Percentiles rank a stretch among this genome's conserved stretches.
phyloP scores from a whole-genome alignment of 352 stramenopile species.

The Thraustochytrium striatum region DNA sequence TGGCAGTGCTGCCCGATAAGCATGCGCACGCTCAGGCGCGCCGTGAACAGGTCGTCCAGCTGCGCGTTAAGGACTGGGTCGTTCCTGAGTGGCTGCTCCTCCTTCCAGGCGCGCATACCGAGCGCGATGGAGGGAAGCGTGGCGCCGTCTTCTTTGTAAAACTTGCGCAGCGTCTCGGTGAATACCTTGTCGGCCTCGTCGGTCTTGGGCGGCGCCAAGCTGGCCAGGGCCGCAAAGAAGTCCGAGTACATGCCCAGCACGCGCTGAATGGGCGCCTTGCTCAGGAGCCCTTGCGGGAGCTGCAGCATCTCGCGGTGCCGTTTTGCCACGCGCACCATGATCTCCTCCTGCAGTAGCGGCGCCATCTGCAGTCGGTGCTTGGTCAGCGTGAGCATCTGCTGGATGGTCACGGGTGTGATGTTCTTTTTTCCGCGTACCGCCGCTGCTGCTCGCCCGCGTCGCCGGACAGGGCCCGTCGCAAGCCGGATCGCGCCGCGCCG shows the following conservation, averaged over 20 bases:
- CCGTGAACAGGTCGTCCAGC: slow-evolving; percentile 98
- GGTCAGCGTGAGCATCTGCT: slow-evolving; percentile 39
- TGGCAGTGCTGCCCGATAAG: slow-evolving; percentile 79
- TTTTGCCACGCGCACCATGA: slow-evolving; percentile 95
- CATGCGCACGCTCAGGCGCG: slow-evolving; percentile 97
- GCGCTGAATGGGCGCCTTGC: slow-evolving; percentile 63
- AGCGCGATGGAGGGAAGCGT: slow-evolving; percentile 98
- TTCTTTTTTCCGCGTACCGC: no score
- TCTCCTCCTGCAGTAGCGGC: slow-evolving; percentile 92
- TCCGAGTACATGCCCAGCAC: slow-evolving; percentile 80
- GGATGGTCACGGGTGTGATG: slow-evolving; percentile 43
- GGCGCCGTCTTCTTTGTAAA: slow-evolving; percentile 90
- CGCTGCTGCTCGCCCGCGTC: no score
- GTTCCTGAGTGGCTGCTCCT: slow-evolving; percentile 68
- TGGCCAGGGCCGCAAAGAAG: slow-evolving; percentile 89
- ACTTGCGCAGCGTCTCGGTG: slow-evolving; percentile 84
- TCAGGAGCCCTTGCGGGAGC: slow-evolving; percentile 82
- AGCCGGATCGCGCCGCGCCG: no score
- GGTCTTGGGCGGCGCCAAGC: slow-evolving; percentile 66
- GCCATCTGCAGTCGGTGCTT: slow-evolving; percentile 68
- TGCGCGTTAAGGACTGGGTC: slow-evolving; percentile 60
- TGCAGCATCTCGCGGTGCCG: slow-evolving; percentile 88
- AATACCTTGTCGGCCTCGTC: slow-evolving; percentile 82
- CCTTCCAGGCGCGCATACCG: slow-evolving; percentile 92
- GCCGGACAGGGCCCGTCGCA: no score